A percentile compares a stretch with the other conserved stretches of the same genome.
Evolutionary conservation across 1,284 basidiomycete species (phyloP).

Genomic region (Cryptococcus sp.): DNA sequence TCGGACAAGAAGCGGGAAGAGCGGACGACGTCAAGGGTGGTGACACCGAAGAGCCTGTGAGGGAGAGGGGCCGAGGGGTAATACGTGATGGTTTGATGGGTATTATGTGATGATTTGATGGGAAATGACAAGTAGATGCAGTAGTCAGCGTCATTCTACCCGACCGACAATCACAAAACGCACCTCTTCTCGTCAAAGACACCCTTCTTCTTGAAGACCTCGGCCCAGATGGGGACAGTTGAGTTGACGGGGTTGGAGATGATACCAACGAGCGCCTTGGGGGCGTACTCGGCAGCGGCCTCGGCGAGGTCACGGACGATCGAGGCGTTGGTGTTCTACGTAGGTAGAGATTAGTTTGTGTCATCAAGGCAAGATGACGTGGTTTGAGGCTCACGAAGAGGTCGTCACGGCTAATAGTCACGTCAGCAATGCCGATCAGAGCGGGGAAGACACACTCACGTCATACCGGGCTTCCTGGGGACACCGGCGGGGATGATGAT

Average conservation of each 20-base stretch:
- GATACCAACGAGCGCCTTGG: constrained; percentile 91
- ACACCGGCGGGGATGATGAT: constrained; percentile 97
- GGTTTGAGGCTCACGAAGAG: constrained; percentile 44
- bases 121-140: background rate
- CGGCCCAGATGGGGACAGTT: constrained; percentile 94
- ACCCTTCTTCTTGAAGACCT: constrained; percentile 89
- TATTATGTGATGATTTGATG: background rate
- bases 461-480: constrained; percentile 87
- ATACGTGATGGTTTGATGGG: background rate
- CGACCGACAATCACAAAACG: constrained; percentile 13
- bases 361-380: constrained; percentile 3
- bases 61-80: background rate
- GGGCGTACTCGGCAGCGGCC: constrained; percentile 78
- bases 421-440: background rate
- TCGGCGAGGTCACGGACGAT: constrained; percentile 92
- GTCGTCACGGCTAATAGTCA: constrained; percentile 47
- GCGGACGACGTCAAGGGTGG: constrained; percentile 96
- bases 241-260: constrained; percentile 98
- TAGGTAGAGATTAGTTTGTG: background rate
- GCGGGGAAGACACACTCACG: constrained; percentile 68
- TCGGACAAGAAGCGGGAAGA: constrained; percentile 93
- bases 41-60: constrained; percentile 88
- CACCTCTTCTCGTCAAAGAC: constrained; percentile 90
- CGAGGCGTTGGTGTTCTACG: constrained; percentile 76
- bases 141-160: background rate